These are phyloP conservation scores for Aspergillus sp. DNA, from an alignment of 2,329 filamentous ascomycete species.

Conservation along the genomic window DNA sequence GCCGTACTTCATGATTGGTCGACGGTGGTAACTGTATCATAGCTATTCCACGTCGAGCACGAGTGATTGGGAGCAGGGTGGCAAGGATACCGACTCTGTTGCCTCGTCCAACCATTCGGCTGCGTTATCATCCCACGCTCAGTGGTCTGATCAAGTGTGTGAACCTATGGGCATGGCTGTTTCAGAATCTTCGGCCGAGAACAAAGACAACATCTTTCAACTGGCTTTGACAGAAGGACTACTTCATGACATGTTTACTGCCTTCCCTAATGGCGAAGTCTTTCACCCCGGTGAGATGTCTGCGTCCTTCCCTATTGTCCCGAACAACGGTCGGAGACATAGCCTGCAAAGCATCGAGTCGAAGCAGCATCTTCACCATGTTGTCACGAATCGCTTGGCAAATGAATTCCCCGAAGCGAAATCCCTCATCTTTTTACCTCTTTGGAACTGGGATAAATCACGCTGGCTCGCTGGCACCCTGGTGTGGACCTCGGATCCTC, in stretches of 20 bases:
- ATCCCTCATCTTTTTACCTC: conserved; percentile 30
- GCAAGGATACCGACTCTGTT: conserved; percentile 2
- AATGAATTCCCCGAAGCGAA: conserved; percentile 22
- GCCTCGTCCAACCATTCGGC: conserved; percentile 6
- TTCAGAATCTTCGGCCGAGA: neutral
- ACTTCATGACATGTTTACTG: conserved; percentile 16
- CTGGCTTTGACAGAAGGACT: conserved; percentile 13
- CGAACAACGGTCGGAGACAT: neutral
- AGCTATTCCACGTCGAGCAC: conserved; percentile 12
- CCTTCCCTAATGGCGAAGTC: conserved; percentile 15
- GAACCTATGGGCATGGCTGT: conserved; percentile 11
- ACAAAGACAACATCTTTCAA: neutral
- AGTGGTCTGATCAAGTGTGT: conserved; percentile 15
- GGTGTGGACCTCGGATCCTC: conserved; percentile 25
- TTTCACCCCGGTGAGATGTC: conserved; percentile 9
- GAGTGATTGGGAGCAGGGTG: conserved; percentile 12
- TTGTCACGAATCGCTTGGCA: conserved; percentile 12
- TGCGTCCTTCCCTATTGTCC: neutral
- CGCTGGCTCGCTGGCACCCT: conserved; percentile 33
- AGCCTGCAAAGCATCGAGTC: conserved; percentile 1
- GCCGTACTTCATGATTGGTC: neutral
- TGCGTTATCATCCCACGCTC: conserved; percentile 7
- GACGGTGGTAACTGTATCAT: neutral
- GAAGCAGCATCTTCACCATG: conserved; percentile 4
- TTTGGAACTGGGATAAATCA: conserved; percentile 35